A percentile compares a stretch with the other conserved stretches of the same genome.
Conservation (phyloP, 192 early-diverging fungal species). For the Podila verticillata region DNA sequence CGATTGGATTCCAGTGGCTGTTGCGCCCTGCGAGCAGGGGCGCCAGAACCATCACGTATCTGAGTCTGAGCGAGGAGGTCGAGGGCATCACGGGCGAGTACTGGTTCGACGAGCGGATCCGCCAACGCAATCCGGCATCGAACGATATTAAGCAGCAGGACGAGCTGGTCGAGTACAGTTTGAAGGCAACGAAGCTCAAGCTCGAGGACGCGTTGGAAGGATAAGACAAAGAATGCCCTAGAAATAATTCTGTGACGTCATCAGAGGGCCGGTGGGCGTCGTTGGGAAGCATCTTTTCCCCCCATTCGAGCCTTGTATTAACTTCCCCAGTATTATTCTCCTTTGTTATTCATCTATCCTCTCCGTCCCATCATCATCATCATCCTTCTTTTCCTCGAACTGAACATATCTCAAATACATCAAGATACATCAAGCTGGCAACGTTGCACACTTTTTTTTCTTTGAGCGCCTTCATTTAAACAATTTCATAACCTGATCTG, state of each 20-base stretch:
- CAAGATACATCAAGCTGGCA: no score
- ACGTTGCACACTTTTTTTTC: not conserved
- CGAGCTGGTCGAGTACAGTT: conserved; percentile 29
- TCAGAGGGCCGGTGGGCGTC: no score
- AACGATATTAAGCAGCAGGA: conserved; percentile 19
- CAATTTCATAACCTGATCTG: no score
- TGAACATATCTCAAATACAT: no score
- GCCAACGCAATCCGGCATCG: conserved; percentile 31
- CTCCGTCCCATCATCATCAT: no score
- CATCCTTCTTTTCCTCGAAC: no score
- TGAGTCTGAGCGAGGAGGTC: conserved; percentile 44
- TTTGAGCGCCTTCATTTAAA: not conserved
- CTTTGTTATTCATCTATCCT: no score
- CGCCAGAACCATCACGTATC: conserved; percentile 29
- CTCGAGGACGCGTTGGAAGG: not conserved
- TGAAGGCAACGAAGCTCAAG: conserved; percentile 7
- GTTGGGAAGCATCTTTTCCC: no score
- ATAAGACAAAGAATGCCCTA: no score
- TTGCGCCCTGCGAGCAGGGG: conserved; percentile 26
- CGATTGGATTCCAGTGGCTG: conserved; percentile 31
- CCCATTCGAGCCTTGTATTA: no score
- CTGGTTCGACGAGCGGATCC: conserved; percentile 50
- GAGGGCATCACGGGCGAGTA: conserved; percentile 46
- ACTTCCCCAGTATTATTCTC: no score
- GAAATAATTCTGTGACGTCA: no score